Conservation (phyloP, 805 yeast species). For the Zygosaccharomyces rouxii region DNA sequence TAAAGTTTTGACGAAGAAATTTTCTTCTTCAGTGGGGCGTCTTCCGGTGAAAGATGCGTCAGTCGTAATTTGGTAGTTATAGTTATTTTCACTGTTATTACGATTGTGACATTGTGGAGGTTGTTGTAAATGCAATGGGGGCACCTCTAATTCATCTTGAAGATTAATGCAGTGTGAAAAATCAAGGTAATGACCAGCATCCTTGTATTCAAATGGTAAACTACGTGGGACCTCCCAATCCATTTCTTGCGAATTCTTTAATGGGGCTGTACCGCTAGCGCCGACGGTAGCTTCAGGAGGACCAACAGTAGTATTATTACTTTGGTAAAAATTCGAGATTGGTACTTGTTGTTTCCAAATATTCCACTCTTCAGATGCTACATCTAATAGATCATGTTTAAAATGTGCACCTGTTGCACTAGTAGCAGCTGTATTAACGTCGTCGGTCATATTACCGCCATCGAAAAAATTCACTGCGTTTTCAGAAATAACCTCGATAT, state of each 20-base stretch:
- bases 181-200: slow-evolving; percentile 1
- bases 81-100: background rate
- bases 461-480: background rate
- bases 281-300: background rate
- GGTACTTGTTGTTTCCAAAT: background rate
- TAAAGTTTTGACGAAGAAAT: slow-evolving; percentile 16
- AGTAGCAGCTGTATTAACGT: slow-evolving; percentile 2
- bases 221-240: slow-evolving; percentile 6
- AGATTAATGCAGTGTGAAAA: background rate
- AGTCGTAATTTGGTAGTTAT: background rate
- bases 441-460: background rate
- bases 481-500: background rate
- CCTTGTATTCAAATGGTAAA: slow-evolving; percentile 2
- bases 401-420: slow-evolving; percentile 5
- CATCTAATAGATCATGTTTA: background rate
- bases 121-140: background rate
- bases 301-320: background rate
- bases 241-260: background rate
- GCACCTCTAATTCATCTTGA: background rate
- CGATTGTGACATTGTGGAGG: background rate
- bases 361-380: background rate
- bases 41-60: background rate
- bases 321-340: background rate
- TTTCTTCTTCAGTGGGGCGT: slow-evolving; percentile 10
- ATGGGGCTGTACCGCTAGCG: background rate